phyloP scores from a whole-genome alignment of 2,329 filamentous ascomycete species.

The Xylaria sp. region DNA sequence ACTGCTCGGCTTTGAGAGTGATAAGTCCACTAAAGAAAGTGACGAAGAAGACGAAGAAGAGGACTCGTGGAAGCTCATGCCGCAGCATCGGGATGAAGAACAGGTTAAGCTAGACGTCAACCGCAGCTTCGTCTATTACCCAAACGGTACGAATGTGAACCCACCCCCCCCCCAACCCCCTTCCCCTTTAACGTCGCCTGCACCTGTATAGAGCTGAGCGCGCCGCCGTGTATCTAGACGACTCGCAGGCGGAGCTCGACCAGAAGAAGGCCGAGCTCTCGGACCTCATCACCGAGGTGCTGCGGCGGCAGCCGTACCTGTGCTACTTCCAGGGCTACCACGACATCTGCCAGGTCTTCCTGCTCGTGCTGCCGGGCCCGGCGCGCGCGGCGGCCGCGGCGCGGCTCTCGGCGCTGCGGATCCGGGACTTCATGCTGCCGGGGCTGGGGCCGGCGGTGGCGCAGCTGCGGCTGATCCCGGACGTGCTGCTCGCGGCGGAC shows the following conservation, averaged over 20 bases:
- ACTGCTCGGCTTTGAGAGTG: constrained; percentile 43
- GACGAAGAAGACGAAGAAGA: constrained; percentile 20
- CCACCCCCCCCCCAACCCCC: constrained; percentile 1
- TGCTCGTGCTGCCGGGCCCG: constrained; percentile 75
- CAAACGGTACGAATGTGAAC: constrained; percentile 67
- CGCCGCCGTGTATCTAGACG: constrained; percentile 50
- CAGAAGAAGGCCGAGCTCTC: constrained; percentile 76
- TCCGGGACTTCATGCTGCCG: constrained; percentile 97
- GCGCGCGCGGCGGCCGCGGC: constrained; percentile 67
- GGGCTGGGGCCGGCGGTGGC: constrained; percentile 77
- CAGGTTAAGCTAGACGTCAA: constrained; percentile 93
- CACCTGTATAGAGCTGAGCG: constrained; percentile 4
- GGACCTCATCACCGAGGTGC: constrained; percentile 75
- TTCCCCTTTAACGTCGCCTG: no score
- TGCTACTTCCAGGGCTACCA: constrained; percentile 99
- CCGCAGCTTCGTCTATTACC: constrained; percentile 97
- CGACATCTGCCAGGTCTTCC: constrained; percentile 94
- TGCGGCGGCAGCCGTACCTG: constrained; percentile 80
- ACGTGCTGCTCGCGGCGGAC: constrained; percentile 75
- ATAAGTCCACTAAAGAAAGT: constrained; percentile 26
- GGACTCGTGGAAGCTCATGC: constrained; percentile 62
- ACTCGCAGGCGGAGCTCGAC: constrained; percentile 69
- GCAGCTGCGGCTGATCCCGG: constrained; percentile 85
- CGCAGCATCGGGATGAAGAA: constrained; percentile 81
- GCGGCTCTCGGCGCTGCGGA: constrained; percentile 85